These are phyloP conservation scores for Lepidium africanum DNA, from an alignment of 345 rosid genomes.

Conservation along the genomic window DNA sequence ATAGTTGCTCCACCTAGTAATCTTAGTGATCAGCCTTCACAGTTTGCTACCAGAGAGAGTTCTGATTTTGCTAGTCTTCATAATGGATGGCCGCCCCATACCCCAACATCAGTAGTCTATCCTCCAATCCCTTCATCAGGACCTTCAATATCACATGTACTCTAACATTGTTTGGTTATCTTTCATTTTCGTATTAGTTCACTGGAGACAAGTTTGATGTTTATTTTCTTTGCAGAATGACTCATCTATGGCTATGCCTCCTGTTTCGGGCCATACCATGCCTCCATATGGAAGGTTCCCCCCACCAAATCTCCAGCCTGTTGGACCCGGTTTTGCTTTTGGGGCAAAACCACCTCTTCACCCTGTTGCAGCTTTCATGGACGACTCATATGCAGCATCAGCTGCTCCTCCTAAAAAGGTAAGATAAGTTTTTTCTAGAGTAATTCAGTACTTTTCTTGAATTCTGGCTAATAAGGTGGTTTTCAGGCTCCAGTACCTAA, in stretches of 20 bases:
- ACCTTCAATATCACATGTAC: constrained; percentile 57
- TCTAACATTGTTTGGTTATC: background rate
- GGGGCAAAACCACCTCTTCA: constrained; percentile 53
- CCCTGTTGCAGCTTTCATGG: constrained; percentile 55
- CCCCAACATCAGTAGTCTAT: constrained; percentile 44
- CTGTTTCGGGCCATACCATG: constrained; percentile 52
- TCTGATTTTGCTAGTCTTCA: constrained; percentile 45
- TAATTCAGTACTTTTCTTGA: background rate
- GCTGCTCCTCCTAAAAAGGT: constrained; percentile 75
- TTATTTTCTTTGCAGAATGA: constrained; percentile 50
- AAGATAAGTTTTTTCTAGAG: background rate
- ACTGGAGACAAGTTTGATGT: constrained; percentile 8
- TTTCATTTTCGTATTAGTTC: background rate
- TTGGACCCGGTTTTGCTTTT: constrained; percentile 43
- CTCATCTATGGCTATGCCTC: constrained; percentile 42
- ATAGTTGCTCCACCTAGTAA: constrained; percentile 36
- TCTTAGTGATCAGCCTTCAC: constrained; percentile 62
- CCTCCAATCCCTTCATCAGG: constrained; percentile 51
- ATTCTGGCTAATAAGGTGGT: constrained; percentile 16
- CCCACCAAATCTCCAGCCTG: constrained; percentile 55
- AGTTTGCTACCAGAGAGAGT: constrained; percentile 53
- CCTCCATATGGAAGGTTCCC: constrained; percentile 67
- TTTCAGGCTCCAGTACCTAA: constrained; percentile 86
- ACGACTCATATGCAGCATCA: constrained; percentile 65
- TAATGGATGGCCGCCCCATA: constrained; percentile 55